Base-by-base conservation (phyloP, 495 filamentous ascomycete species). In the Podospora tetraspora region DNA sequence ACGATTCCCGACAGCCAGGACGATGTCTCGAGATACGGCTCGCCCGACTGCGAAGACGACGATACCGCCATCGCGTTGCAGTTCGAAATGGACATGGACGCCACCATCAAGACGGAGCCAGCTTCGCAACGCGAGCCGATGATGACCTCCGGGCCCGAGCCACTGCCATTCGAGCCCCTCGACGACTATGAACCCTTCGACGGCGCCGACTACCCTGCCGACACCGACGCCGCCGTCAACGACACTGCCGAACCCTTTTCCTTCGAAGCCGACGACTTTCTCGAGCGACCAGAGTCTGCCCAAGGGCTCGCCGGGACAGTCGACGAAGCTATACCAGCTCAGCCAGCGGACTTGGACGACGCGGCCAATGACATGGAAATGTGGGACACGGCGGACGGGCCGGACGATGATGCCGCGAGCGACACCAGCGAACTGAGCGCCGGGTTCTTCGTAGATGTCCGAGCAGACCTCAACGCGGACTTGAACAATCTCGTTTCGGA, bases 351-450 rank as follows among this genome's bases (percentile, higher is more conserved):
- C 4, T 0, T 60, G 7, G 58, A 25, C 2, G 58, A 60, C 12
- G 27, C 58, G n/a, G 58, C 58, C 23, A 60, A 52, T 7, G 16
- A 52, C 11, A n/a, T 52, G 13, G 37, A n/a, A 6, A 52, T 43
- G 37, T 4, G 37, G 16, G 6, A n/a, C 4, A 52, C 37, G 6
- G 16, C 37, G 2, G 37, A 16, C 6, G 16, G 16, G 37, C 16
- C 16, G n/a, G 37, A 56, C n/a, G 12, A 43, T 11, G 43, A 56
- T 1, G 32, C 19, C 32, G 62, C 34, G 2, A 43, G 63, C 27
- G 43, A 66, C 19, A 22, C 57, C 12, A 66, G 63, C 27, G 10
- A 52, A 6, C 56, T 66, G 22, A 66, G 63, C 56, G 13, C 12
- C 1, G 63, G 63, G 1, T 66, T 52, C 52, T 66, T 21, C 10